Percentiles rank a stretch among this genome's conserved stretches.
Evolutionary conservation across 805 yeast species (phyloP).

Genomic region (Ogataea degrootiae): DNA sequence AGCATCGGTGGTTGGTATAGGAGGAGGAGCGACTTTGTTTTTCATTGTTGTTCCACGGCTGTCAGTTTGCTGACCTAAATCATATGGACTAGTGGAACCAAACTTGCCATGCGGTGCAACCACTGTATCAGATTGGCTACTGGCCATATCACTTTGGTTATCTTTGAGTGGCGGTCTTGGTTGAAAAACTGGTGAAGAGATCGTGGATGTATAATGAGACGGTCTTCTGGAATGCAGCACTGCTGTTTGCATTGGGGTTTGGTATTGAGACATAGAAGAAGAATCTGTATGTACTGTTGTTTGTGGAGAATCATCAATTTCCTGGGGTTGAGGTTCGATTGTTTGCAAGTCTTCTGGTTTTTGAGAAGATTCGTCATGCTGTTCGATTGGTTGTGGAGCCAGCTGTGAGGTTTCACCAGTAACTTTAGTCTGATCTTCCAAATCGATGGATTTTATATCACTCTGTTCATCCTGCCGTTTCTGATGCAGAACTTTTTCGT

Average conservation of each 20-base stretch:
- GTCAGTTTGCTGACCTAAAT: slow-evolving; percentile 5
- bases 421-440: background rate
- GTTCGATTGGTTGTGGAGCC: no score
- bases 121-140: slow-evolving; percentile 19
- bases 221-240: background rate
- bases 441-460: background rate
- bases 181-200: slow-evolving; percentile 13
- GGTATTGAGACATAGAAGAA: background rate
- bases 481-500: slow-evolving; percentile 1
- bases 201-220: background rate
- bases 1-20: no score
- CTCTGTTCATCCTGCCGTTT: background rate
- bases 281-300: background rate
- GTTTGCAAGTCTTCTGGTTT: background rate
- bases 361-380: no score
- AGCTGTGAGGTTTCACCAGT: slow-evolving; percentile 5
- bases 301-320: slow-evolving; percentile 1
- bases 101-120: slow-evolving; percentile 9
- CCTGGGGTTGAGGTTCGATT: background rate
- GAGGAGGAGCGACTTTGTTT: background rate
- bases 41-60: background rate
- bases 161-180: slow-evolving; percentile 9
- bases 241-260: background rate
- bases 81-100: slow-evolving; percentile 12
- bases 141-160: slow-evolving; percentile 13